Evolutionary conservation across 2,329 filamentous ascomycete genomes (phyloP), one percentile per base, ranked within the genome.

Genomic region (Colletotrichum spaethianum): DNA sequence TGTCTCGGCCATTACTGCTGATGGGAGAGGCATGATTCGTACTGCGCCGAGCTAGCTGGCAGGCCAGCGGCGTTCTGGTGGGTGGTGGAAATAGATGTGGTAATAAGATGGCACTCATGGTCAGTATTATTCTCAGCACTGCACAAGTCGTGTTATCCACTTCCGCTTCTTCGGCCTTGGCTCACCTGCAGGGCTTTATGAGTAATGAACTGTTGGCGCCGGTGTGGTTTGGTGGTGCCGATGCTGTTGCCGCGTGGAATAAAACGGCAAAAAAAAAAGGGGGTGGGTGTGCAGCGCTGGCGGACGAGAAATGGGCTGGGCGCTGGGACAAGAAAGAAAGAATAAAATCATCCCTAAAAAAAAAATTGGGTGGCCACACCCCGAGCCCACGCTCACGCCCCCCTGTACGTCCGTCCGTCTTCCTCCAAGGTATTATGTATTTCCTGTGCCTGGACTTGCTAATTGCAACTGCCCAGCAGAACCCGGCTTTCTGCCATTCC

Each of bases 401-500:
- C 53, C 61, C 16, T 57, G 42, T 42, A 46, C 52, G 26, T 46
- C 31, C 53, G 36, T 11, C 52, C 31, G 28, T 46, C 12, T n/a
- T 57, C 33, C 53, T 26, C n/a, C 23, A 14, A 50, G 55, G 55
- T 28, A 28, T 23, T 52, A 52, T 28, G 12, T 28, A 56, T 53
- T 52, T 65, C 28, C 57, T 40, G 64, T 68, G 61, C 67, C 44
- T 70, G 53, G 57, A 62, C 63, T 9, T 59, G 40, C 40, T 31
- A 67, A 67, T 71, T 67, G 57, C 40, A n/a, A 28, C 44, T 42
- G 67, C 60, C 61, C 53, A 70, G 67, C 60, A 64, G 66, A 46
- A 40, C 63, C 67, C 33, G 55, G 63, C 53, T 40, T 66, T 66
- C 46, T 71, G 63, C 64, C 64, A 60, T 62, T 68, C 65, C 68